Base-by-base conservation (phyloP, 768 basidiomycete species). In the Leccinum subgranulosum region DNA sequence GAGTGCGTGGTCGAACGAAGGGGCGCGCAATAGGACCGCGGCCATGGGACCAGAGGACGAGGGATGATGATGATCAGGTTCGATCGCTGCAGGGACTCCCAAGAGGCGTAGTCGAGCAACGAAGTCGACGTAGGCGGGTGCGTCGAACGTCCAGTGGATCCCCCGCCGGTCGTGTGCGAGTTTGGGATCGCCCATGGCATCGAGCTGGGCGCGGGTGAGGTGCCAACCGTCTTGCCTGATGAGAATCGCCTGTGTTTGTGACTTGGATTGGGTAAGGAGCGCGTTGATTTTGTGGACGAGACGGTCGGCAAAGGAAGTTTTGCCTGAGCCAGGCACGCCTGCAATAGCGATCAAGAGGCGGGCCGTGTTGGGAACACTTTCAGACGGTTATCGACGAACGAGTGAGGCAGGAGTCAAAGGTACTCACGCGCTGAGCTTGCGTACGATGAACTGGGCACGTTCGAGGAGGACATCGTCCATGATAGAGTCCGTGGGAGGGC, bases 141-240 rank as follows among this genome's bases (percentile, higher is more conserved):
- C 85, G 63, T 97, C 87, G 66, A 98, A 98, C 2, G 94, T 97
- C 89, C 93, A 96, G 63, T 94, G 90, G 14, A 81, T 86, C 3
- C 95, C 95, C 21, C 94, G 83, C 48, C 92, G 73, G 57, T 87
- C 87, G 62, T 88, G 84, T 0, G 94, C 93, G 41, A 85, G 80
- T 53, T 81, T 77, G 0, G 94, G 87, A 69, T 97, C 85, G 14
- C 84, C 83, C 67, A 94, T 81, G 21, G 74, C 67, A 65, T 91
- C 91, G 27, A 98, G 82, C 61, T 90, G 84, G 4, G 84, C 81
- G 23, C 92, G 84, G 17, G 90, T 82, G 58, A 89, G 79, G 70
- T 98, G 95, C 93, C 94, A 98, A 11, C 96, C 95, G 68, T 98
- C 95, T 39, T 94, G 77, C 7, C 89, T 84, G 10, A 97, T 82